Percentiles rank a stretch among this genome's conserved stretches.
phyloP scores from a whole-genome alignment of 345 rosid genomes.

The Boechera divaricarpa region DNA sequence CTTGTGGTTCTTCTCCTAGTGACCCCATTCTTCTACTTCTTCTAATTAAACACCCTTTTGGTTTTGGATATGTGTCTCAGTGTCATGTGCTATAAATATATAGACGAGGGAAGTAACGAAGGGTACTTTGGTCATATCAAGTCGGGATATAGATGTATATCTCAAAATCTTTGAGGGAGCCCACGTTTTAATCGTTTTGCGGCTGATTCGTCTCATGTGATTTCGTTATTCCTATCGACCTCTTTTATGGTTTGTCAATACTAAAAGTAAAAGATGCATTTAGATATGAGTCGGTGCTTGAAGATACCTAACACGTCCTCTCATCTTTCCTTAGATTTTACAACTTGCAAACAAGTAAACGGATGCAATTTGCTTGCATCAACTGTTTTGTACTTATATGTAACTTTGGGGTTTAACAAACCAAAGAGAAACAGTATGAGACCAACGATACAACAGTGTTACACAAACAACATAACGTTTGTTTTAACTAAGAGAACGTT shows the following conservation, averaged over 20 bases:
- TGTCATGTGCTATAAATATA: constrained; percentile 22
- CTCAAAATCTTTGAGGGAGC: constrained; percentile 29
- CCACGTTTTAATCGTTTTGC: constrained; percentile 43
- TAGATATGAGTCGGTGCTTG: background rate
- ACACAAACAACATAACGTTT: constrained; percentile 5
- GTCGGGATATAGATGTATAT: constrained; percentile 6
- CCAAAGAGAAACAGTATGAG: constrained; percentile 7
- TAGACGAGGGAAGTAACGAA: background rate
- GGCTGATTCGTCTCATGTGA: constrained; percentile 38
- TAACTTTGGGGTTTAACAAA: constrained; percentile 1
- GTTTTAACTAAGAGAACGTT: background rate
- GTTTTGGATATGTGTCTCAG: constrained; percentile 6
- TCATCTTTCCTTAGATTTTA: constrained; percentile 23
- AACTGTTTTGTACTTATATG: constrained; percentile 29
- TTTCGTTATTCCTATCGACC: constrained; percentile 17
- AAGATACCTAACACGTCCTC: constrained; percentile 18
- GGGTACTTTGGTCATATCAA: constrained; percentile 21
- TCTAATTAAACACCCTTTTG: constrained; percentile 2
- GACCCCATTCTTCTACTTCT: constrained; percentile 51
- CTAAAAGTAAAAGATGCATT: background rate
- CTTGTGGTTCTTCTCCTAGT: constrained; percentile 57
- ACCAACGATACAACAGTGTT: constrained; percentile 21
- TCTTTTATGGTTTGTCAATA: constrained; percentile 25
- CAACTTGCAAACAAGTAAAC: constrained; percentile 22
- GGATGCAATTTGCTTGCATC: constrained; percentile 26